Evolutionary conservation across 352 stramenopile genomes (phyloP), one percentile per base, ranked within the genome.

Genomic region (Thalassiosira livingstoniorum): DNA sequence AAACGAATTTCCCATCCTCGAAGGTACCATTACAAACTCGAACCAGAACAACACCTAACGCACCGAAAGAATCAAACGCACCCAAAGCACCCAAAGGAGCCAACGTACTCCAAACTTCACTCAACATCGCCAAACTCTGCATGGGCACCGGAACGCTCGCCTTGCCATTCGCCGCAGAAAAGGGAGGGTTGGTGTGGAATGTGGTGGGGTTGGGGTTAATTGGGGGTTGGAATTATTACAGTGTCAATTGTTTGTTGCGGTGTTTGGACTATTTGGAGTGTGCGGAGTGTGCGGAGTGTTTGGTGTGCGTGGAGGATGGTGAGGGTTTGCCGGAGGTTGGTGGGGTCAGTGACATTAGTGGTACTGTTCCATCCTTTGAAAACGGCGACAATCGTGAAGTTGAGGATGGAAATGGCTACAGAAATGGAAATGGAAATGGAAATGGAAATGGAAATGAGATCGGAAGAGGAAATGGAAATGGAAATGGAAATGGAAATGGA

Each of bases 81-180:
- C n/a, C n/a, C n/a, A n/a, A n/a, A n/a, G n/a, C n/a, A n/a, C 47
- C 47, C 11, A 62, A 63, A 55, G 54, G 64, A 39, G 29, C 73
- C 27, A 75, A 53, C 37, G 62, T 81, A 29, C 63, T 78, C 43
- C 67, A 86, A 54, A 87, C 75, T 29, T 61, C 77, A n/a, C 15
- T 89, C 2, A 93, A 92, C 66, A 75, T 90, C 2, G 61, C 65
- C 13, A 92, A 92, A 60, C 82, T 83, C 54, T 92, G 83, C 73
- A 87, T 90, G 72, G 89, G 89, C 27, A 92, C 89, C 13, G 89
- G 89, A n/a, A 89, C 81, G 47, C 68, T 94, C 3, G 87, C 87
- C 27, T 54, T 94, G 3, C 83, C 87, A 35, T 94, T 87, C 86
- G 87, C 89, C 0, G 79, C 80, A 13, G 65, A 90, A 67, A 80